Percentiles rank a stretch among this genome's conserved stretches.
Evolutionary conservation across 2,329 filamentous ascomycete genomes (phyloP).

Genomic region (Pseudocercospora pini-densiflorae): DNA sequence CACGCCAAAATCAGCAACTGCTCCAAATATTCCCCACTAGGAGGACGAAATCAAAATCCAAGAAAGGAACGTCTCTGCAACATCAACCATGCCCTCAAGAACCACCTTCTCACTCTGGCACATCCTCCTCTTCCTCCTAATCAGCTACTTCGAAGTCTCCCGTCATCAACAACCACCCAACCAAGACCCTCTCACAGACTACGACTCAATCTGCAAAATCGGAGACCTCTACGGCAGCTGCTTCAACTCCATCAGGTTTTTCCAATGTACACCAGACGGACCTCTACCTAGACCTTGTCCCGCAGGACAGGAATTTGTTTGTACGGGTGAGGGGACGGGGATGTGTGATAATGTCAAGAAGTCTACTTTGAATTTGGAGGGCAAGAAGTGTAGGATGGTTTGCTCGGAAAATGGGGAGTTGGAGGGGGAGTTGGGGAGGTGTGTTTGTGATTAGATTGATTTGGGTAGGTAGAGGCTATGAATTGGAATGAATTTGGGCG

Average conservation of each 20-base stretch:
- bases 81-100: not conserved
- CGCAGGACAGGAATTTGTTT: constrained; percentile 19
- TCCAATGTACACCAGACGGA: constrained; percentile 20
- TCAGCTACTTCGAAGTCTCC: constrained; percentile 19
- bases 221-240: constrained; percentile 21
- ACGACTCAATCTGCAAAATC: constrained; percentile 2
- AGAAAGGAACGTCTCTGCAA: no score
- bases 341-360: constrained; percentile 7
- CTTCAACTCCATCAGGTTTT: constrained; percentile 15
- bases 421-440: constrained; percentile 16
- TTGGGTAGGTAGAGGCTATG: not conserved
- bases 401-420: constrained; percentile 4
- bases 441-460: constrained; percentile 7
- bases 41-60: not conserved
- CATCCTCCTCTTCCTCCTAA: constrained; percentile 13
- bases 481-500: not conserved
- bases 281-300: constrained; percentile 19
- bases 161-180: not conserved
- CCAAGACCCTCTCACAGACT: not conserved
- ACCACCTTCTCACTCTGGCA: not conserved
- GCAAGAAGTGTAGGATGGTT: constrained; percentile 9
- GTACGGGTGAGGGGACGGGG: constrained; percentile 16
- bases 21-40: not conserved
- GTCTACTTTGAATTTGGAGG: not conserved
- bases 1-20: not conserved